These are phyloP conservation scores for Lathyrus tuberosus DNA, from an alignment of 306 rosid species.

Conservation along the genomic window DNA sequence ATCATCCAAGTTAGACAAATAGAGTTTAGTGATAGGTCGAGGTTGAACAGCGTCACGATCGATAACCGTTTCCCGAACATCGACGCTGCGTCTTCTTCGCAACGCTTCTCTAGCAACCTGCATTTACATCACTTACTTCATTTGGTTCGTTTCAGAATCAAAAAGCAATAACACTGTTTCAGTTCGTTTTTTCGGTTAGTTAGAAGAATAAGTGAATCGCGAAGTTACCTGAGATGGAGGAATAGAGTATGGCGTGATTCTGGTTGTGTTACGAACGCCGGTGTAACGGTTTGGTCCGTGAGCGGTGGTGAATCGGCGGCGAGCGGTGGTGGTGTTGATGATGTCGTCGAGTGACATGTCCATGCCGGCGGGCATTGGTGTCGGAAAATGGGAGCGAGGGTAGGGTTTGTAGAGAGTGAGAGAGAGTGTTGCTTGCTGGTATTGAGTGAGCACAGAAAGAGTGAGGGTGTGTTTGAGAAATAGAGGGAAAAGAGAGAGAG, in stretches of 20 bases:
- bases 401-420: slow-evolving; percentile 2
- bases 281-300: slow-evolving; percentile 27
- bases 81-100: background rate
- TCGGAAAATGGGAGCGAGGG: background rate
- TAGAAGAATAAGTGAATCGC: background rate
- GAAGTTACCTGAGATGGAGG: background rate
- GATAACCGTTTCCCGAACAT: background rate
- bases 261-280: background rate
- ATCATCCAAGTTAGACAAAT: slow-evolving; percentile 39
- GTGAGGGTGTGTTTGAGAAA: background rate
- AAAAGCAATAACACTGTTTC: background rate
- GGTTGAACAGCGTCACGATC: background rate
- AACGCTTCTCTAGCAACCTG: slow-evolving; percentile 27
- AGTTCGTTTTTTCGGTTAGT: background rate
- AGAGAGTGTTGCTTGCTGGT: background rate
- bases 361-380: slow-evolving; percentile 15
- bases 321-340: slow-evolving; percentile 25
- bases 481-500: background rate
- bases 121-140: background rate
- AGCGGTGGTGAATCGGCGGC: background rate
- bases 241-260: slow-evolving; percentile 24
- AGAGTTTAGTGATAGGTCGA: slow-evolving; percentile 33
- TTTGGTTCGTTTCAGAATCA: slow-evolving; percentile 11
- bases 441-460: background rate
- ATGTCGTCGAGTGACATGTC: slow-evolving; percentile 43